Evolutionary conservation across 306 rosid genomes (phyloP).

Genomic region (Cyclanthera cordifolia): DNA sequence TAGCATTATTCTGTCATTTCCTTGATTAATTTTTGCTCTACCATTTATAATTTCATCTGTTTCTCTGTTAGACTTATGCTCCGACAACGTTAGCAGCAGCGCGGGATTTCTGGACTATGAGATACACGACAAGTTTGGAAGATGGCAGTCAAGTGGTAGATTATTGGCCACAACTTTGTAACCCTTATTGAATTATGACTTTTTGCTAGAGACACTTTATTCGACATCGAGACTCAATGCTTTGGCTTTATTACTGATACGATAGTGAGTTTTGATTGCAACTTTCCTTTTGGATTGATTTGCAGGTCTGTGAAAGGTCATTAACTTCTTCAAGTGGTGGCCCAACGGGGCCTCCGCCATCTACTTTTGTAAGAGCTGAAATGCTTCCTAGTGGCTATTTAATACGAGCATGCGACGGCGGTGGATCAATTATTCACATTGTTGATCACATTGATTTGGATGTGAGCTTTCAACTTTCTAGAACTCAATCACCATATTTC

Average conservation of each 20-base stretch:
- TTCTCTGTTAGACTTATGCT: constrained; percentile 58
- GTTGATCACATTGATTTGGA: constrained; percentile 88
- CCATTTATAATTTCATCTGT: background rate
- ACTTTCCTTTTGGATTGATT: background rate
- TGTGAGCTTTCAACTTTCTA: constrained; percentile 28
- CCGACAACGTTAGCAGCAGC: constrained; percentile 97
- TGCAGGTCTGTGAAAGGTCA: constrained; percentile 87
- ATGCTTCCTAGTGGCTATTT: constrained; percentile 93
- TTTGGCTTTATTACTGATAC: background rate
- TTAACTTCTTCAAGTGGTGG: constrained; percentile 79
- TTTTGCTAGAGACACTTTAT: background rate
- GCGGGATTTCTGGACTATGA: constrained; percentile 84
- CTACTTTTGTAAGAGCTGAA: constrained; percentile 77
- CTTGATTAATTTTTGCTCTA: background rate
- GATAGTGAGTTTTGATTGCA: background rate
- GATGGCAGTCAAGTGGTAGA: constrained; percentile 98
- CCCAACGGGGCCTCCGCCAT: constrained; percentile 66
- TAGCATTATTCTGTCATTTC: background rate
- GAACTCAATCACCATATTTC: background rate
- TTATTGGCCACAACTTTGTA: background rate
- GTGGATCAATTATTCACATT: constrained; percentile 87
- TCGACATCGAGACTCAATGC: background rate
- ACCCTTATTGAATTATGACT: background rate
- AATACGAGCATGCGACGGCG: constrained; percentile 90
- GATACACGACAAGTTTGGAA: constrained; percentile 80